A percentile compares a stretch with the other conserved stretches of the same genome.
Evolutionary conservation across 140 eudicot species (phyloP).

Genomic region (Ambrosia hybrid): DNA sequence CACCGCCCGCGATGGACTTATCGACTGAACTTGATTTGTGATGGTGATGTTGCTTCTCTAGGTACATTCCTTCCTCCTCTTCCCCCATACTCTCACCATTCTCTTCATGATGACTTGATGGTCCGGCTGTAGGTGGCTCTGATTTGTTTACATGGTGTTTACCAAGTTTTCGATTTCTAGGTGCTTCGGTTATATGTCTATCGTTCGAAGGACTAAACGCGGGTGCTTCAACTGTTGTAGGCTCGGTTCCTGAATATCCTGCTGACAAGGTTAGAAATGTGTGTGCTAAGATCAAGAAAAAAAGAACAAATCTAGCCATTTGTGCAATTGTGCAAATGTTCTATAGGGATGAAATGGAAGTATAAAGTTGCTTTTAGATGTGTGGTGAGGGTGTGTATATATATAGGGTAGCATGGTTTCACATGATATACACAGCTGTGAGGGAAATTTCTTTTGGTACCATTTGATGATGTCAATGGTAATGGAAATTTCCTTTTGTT

Average conservation of each 20-base stretch:
- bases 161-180: conserved; percentile 36
- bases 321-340: conserved; percentile 16
- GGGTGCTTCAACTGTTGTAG: not conserved
- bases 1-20: conserved; percentile 67
- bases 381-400: not conserved
- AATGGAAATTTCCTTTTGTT: not conserved
- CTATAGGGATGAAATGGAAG: conserved; percentile 10
- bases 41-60: conserved; percentile 30
- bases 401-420: not conserved
- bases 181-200: conserved; percentile 24
- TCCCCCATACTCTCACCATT: conserved; percentile 11
- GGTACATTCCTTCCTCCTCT: conserved; percentile 17
- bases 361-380: too few relatives aligned
- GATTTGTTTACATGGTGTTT: conserved; percentile 26
- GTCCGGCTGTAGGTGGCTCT: conserved; percentile 16
- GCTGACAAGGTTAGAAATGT: conserved; percentile 21
- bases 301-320: conserved; percentile 40
- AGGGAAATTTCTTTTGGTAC: not conserved
- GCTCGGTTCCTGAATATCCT: conserved; percentile 9
- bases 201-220: conserved; percentile 15
- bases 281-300: conserved; percentile 36
- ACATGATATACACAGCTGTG: conserved; percentile 14
- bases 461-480: too few relatives aligned
- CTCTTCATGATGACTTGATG: conserved; percentile 26
- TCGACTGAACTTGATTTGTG: conserved; percentile 34